Base-by-base conservation (phyloP, 2,329 filamentous ascomycete genomes). In the Talaromyces pinophilus region DNA sequence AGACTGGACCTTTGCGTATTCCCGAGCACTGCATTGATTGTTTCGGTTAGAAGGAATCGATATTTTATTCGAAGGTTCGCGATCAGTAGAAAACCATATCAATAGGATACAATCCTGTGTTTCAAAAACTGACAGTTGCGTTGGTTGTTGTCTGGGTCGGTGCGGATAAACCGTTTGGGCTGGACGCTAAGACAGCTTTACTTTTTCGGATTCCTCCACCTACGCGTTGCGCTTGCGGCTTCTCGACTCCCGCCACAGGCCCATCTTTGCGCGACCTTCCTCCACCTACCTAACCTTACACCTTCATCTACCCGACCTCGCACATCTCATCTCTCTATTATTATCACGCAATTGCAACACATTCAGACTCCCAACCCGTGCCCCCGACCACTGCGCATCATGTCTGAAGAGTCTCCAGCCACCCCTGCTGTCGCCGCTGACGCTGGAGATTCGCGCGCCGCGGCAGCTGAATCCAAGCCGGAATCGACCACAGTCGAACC, bases 331-430 rank as follows among this genome's bases (percentile, higher is more conserved):
- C 54, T 25, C 54, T 8, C 30, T 57, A 25, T 25, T 40, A 8
- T 15, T 25, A 57, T 17, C 33, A 40, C 54, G 1, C 30, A 38
- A 38, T 57, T 57, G 19, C 33, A 11, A 8, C 40, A 57, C 2
- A 57, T 7, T 38, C 17, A 7, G 52, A 57, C 52, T 35, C n/a
- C 11, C 10, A 38, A 55, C 25, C 2, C 30, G 30, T 57, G 33
- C 5, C n/a, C 30, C 30, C 54, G 52, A 38, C n/a, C 25, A 17
- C 33, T 38, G 73, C 71, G 70, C 71, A 77, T 70, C 69, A 81
- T 81, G 75, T 75, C 79, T 68, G 79, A 81, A 66, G 75, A 77
- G 66, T 75, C 75, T 60, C 73, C 75, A 70, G 72, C 75, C 67
- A 69, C 74, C 67, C 68, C 73, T 69, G 70, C 73, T 67, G 70